A percentile compares a stretch with the other conserved stretches of the same genome.
Evolutionary conservation across 805 yeast species (phyloP).

Genomic region (Hanseniaspora lindneri): DNA sequence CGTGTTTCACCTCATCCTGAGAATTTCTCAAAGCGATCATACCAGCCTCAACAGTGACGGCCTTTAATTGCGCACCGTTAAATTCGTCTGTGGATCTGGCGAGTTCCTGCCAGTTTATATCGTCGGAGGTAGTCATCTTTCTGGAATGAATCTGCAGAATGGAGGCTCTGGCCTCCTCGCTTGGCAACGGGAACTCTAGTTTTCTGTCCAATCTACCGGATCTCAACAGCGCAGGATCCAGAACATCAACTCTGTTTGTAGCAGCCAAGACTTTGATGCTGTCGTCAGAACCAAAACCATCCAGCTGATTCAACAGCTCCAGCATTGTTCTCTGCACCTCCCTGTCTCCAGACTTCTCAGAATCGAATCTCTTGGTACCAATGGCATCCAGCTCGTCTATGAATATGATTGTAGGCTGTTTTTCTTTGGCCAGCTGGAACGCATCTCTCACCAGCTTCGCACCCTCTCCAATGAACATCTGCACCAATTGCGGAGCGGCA

Average conservation of each 20-base stretch:
- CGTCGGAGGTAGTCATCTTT: conserved; percentile 84
- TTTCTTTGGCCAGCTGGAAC: conserved; percentile 91
- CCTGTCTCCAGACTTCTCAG: conserved; percentile 94
- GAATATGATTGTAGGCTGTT: conserved; percentile 95
- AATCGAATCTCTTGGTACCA: conserved; percentile 95
- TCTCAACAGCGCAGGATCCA: conserved; percentile 96
- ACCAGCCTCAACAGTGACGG: conserved; percentile 98
- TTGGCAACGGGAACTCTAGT: conserved; percentile 94
- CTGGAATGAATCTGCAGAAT: conserved; percentile 94
- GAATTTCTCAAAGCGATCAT: conserved; percentile 98
- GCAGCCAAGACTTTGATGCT: conserved; percentile 96
- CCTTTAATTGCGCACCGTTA: conserved; percentile 97
- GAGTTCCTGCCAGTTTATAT: conserved; percentile 94
- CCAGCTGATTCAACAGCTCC: conserved; percentile 91
- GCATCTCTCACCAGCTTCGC: conserved; percentile 96
- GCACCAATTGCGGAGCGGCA: conserved; percentile 97
- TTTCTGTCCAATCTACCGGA: conserved; percentile 96
- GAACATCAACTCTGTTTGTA: conserved; percentile 92
- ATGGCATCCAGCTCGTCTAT: conserved; percentile 98
- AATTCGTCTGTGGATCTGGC: conserved; percentile 97
- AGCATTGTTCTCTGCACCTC: conserved; percentile 99
- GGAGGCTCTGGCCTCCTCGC: conserved; percentile 94
- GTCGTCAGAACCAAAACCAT: conserved; percentile 96
- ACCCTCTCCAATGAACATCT: conserved; percentile 98
- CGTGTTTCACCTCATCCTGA: conserved; percentile 82